These are phyloP conservation scores for Marsdenia floribunda DNA, from an alignment of 257 asterid species.

Conservation along the genomic window DNA sequence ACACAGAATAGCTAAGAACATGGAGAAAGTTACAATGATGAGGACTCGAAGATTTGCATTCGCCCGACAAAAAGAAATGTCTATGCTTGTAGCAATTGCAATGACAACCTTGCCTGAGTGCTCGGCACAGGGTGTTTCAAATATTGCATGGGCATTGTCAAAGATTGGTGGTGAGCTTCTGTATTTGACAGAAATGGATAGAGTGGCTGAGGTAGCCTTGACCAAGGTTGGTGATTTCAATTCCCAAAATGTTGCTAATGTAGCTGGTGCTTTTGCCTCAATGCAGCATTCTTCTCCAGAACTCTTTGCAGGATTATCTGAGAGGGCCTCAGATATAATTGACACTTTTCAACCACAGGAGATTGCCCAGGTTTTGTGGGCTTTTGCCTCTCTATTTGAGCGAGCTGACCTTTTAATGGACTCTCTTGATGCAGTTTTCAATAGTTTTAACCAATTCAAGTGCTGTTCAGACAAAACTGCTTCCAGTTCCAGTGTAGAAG, in stretches of 20 bases:
- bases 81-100: constrained; percentile 91
- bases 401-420: constrained; percentile 59
- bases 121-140: constrained; percentile 87
- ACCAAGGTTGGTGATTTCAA: constrained; percentile 66
- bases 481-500: constrained; percentile 31
- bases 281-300: constrained; percentile 92
- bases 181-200: constrained; percentile 88
- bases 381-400: constrained; percentile 83
- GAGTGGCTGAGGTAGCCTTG: constrained; percentile 85
- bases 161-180: constrained; percentile 96
- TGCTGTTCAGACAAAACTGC: constrained; percentile 29
- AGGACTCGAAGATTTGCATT: constrained; percentile 62
- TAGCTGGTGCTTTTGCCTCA: constrained; percentile 94
- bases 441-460: constrained; percentile 36
- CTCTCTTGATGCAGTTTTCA: constrained; percentile 54
- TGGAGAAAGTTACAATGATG: constrained; percentile 81
- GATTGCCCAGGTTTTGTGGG: constrained; percentile 91
- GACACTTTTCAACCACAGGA: constrained; percentile 77
- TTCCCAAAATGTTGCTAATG: constrained; percentile 85
- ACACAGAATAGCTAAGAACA: constrained; percentile 93
- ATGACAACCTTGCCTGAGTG: constrained; percentile 88
- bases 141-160: constrained; percentile 88
- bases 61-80: constrained; percentile 84
- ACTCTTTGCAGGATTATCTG: constrained; percentile 56
- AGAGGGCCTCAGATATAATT: constrained; percentile 56